Conservation (phyloP, 257 asterid species). For the Solanum habrochaites region DNA sequence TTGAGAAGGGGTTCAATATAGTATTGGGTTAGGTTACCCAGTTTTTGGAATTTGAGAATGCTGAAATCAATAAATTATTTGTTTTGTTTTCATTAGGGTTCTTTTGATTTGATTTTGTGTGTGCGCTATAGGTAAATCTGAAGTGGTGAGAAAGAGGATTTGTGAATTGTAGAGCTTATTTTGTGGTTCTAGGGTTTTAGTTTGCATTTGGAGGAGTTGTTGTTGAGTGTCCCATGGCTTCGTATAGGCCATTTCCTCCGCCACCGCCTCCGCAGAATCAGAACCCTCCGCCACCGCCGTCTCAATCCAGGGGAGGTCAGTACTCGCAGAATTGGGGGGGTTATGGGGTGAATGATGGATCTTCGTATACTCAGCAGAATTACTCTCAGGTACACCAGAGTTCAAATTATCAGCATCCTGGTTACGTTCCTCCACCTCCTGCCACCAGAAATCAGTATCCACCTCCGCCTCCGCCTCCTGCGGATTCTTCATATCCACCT, state of each 20-base stretch:
- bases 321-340: constrained; percentile 24
- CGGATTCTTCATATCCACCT: constrained; percentile 63
- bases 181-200: constrained; percentile 10
- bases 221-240: constrained; percentile 35
- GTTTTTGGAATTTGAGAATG: not conserved
- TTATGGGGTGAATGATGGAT: constrained; percentile 13
- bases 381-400: not conserved
- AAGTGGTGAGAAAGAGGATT: not conserved
- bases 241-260: constrained; percentile 78
- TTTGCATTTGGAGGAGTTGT: not conserved
- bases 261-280: constrained; percentile 47
- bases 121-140: not conserved
- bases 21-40: not conserved
- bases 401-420: constrained; percentile 26
- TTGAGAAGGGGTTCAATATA: not conserved
- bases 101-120: not conserved
- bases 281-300: constrained; percentile 39
- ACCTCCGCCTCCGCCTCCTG: constrained; percentile 76
- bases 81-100: not conserved
- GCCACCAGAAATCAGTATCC: constrained; percentile 33
- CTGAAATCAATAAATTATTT: not conserved
- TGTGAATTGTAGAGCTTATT: not conserved
- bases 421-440: constrained; percentile 40
- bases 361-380: constrained; percentile 8
- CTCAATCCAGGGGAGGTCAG: constrained; percentile 14